A percentile compares a stretch with the other conserved stretches of the same genome.
These are phyloP conservation scores for Boletellus ananiceps DNA, from an alignment of 768 basidiomycete genomes.

Conservation along the genomic window DNA sequence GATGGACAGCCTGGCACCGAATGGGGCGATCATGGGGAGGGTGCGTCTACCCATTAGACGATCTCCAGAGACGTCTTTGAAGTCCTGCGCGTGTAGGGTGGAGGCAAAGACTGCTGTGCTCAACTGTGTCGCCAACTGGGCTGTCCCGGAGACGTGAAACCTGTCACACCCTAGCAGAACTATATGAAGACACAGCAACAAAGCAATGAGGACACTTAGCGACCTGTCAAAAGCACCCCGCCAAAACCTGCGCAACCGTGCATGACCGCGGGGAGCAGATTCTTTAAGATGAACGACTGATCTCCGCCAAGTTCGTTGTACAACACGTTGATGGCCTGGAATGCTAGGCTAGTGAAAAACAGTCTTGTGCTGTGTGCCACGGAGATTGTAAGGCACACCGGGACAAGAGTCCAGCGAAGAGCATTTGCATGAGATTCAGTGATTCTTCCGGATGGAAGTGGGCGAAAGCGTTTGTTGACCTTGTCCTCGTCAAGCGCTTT, in stretches of 20 bases:
- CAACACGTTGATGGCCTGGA: constrained; percentile 20
- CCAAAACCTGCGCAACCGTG: constrained; percentile 33
- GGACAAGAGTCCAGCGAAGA: constrained; percentile 34
- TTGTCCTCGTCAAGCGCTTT: constrained; percentile 36
- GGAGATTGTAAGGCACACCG: constrained; percentile 31
- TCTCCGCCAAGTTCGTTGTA: constrained; percentile 30
- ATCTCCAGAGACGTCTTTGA: constrained; percentile 40
- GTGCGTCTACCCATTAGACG: constrained; percentile 32
- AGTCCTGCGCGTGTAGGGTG: constrained; percentile 31
- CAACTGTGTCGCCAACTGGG: constrained; percentile 20
- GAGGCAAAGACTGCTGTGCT: constrained; percentile 28
- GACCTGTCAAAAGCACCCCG: constrained; percentile 32
- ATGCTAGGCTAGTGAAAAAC: constrained; percentile 26
- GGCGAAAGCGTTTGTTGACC: constrained; percentile 39
- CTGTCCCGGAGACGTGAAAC: constrained; percentile 7
- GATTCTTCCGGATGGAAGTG: constrained; percentile 40
- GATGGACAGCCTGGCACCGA: constrained; percentile 14
- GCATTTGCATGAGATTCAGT: constrained; percentile 27
- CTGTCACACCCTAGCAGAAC: constrained; percentile 13
- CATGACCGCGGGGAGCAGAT: constrained; percentile 30
- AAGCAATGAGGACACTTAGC: neutral
- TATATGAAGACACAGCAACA: neutral
- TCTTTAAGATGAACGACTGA: constrained; percentile 9
- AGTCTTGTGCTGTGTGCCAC: constrained; percentile 25
- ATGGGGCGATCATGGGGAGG: constrained; percentile 38